These are phyloP conservation scores for Myriosclerotinia duriaeana DNA, from an alignment of 2,329 filamentous ascomycete genomes.

Conservation along the genomic window DNA sequence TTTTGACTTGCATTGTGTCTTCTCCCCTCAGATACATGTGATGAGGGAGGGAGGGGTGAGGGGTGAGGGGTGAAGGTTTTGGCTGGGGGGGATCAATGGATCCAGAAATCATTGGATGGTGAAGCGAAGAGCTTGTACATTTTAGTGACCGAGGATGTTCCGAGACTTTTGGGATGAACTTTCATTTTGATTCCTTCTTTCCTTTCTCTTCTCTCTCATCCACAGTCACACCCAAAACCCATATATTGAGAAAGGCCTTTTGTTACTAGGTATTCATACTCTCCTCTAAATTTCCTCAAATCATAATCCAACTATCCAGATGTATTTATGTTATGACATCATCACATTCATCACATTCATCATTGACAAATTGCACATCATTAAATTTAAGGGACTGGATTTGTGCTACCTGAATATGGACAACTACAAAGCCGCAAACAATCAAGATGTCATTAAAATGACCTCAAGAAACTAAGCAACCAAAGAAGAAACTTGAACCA, in stretches of 20 bases:
- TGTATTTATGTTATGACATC: not conserved
- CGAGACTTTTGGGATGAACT: not conserved
- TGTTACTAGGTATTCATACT: too few species aligned
- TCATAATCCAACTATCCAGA: not conserved
- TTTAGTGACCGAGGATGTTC: not conserved
- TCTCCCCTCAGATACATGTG: not conserved
- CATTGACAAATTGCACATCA: not conserved
- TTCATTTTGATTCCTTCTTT: not conserved
- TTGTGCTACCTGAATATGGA: slow-evolving; percentile 17
- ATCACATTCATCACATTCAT: not conserved
- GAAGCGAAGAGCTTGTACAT: not conserved
- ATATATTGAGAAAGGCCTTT: not conserved
- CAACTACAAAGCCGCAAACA: slow-evolving; percentile 19
- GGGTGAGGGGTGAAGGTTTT: slow-evolving; percentile 3
- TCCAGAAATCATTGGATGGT: not conserved
- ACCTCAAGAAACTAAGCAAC: slow-evolving; percentile 12
- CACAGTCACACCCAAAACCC: too few species aligned
- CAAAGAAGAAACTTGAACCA: slow-evolving; percentile 18
- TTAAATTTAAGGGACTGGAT: slow-evolving; percentile 1
- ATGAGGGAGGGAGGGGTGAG: too few species aligned
- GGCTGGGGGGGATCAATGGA: not conserved
- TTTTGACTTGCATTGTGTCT: not conserved
- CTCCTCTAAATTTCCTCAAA: not conserved
- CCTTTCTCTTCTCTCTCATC: slow-evolving; percentile 2
- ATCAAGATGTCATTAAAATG: slow-evolving; percentile 14